Percentiles rank a stretch among this genome's conserved stretches.
These are phyloP conservation scores for Diaporthe velutina DNA, from an alignment of 2,329 filamentous ascomycete genomes.

Conservation along the genomic window DNA sequence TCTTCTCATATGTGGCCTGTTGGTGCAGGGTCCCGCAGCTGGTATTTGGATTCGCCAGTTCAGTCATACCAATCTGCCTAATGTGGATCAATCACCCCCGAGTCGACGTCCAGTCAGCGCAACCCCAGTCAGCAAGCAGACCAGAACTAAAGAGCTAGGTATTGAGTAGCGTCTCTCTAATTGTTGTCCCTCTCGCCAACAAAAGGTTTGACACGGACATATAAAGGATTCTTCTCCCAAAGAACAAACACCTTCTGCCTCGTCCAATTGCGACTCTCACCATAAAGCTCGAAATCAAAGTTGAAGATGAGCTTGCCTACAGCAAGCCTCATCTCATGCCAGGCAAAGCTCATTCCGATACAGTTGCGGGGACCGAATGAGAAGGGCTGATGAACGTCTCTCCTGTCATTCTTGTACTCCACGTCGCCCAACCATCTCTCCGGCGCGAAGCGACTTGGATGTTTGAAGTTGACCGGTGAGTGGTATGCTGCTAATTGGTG, in stretches of 20 bases:
- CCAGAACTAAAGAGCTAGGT: not conserved
- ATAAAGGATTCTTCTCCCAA: not conserved
- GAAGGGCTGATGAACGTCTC: conserved; percentile 20
- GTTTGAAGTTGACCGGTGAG: conserved; percentile 42
- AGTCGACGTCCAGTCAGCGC: not conserved
- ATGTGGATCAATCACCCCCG: not conserved
- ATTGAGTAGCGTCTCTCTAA: not conserved
- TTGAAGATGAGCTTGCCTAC: conserved; percentile 4
- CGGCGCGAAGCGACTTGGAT: not conserved
- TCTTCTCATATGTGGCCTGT: no score
- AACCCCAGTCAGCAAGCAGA: not conserved
- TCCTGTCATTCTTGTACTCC: not conserved
- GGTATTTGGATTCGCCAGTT: no score
- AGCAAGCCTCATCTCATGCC: conserved; percentile 26
- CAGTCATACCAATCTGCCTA: not conserved
- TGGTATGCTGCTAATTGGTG: conserved; percentile 59
- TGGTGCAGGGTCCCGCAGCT: no score
- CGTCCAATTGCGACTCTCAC: conserved; percentile 3
- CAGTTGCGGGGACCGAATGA: conserved; percentile 24
- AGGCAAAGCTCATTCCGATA: conserved; percentile 12
- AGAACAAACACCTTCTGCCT: conserved; percentile 12
- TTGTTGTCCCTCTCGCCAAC: not conserved
- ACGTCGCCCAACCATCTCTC: conserved; percentile 17
- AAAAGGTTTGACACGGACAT: not conserved
- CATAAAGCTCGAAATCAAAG: conserved; percentile 21